phyloP scores from a whole-genome alignment of 1,284 basidiomycete genomes.

The Malassezia caprae region DNA sequence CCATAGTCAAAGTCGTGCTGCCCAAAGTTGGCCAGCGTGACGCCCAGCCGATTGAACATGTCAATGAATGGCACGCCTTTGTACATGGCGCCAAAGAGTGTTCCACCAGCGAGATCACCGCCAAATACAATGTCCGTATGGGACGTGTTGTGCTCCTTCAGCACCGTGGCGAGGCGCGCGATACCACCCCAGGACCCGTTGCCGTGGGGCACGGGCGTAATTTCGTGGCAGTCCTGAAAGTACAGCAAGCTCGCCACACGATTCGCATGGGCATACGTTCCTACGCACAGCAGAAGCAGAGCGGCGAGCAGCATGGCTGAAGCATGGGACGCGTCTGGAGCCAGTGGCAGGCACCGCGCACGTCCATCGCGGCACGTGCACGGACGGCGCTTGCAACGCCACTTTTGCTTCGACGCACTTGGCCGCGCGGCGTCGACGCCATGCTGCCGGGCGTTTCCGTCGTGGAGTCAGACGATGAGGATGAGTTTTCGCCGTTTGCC shows the following conservation, averaged over 20 bases:
- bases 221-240: not conserved
- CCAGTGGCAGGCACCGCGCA: not conserved
- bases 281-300: not conserved
- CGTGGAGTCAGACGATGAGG: constrained; percentile 51
- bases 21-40: not conserved
- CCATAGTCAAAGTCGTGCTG: not conserved
- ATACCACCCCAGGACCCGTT: constrained; percentile 19
- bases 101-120: not conserved
- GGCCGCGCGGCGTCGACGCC: not conserved
- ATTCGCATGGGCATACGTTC: not conserved
- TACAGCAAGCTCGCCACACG: not conserved
- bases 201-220: not conserved
- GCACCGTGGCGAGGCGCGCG: constrained; percentile 1
- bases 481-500: constrained; percentile 56
- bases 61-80: not conserved
- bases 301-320: not conserved
- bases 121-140: not conserved
- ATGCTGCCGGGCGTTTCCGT: constrained; percentile 19
- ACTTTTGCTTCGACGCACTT: not conserved
- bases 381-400: constrained; percentile 17
- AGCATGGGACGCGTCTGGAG: not conserved
- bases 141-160: not conserved
- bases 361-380: constrained; percentile 13
- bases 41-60: not conserved
- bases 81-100: not conserved